These are phyloP conservation scores for Globisporangium ultimum DNA, from an alignment of 352 stramenopile genomes.

Conservation along the genomic window DNA sequence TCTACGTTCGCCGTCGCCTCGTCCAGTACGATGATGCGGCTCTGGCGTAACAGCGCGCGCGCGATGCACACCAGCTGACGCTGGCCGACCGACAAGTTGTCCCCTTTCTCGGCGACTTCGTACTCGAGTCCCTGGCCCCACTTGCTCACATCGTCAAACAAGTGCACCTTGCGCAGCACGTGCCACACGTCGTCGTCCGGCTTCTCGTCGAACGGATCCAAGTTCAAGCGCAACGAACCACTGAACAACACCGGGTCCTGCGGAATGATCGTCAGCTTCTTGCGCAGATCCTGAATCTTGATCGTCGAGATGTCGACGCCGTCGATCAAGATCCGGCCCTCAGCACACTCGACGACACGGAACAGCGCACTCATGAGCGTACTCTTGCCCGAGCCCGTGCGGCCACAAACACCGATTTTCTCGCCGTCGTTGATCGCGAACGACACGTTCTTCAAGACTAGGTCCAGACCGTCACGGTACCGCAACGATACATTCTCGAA, in stretches of 20 bases:
- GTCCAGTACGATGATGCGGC: slow-evolving; percentile 90
- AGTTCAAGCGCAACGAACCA: slow-evolving; percentile 83
- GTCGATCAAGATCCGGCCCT: slow-evolving; percentile 81
- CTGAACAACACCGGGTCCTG: slow-evolving; percentile 89
- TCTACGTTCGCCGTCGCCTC: slow-evolving; percentile 94
- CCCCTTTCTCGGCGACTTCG: slow-evolving; percentile 82
- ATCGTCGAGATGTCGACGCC: slow-evolving; percentile 67
- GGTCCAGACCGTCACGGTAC: slow-evolving; percentile 28
- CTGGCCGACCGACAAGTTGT: slow-evolving; percentile 93
- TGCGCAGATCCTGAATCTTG: slow-evolving; percentile 21
- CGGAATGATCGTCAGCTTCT: slow-evolving; percentile 66
- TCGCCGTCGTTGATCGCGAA: slow-evolving; percentile 20
- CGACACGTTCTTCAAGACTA: slow-evolving; percentile 26
- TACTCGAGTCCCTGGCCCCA: slow-evolving; percentile 59
- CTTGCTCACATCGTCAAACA: slow-evolving; percentile 13
- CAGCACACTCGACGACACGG: slow-evolving; percentile 26
- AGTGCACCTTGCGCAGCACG: slow-evolving; percentile 26
- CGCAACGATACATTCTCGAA: slow-evolving; percentile 29
- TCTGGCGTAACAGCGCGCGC: slow-evolving; percentile 83
- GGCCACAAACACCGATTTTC: slow-evolving; percentile 32
- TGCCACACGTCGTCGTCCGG: slow-evolving; percentile 39
- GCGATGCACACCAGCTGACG: slow-evolving; percentile 94
- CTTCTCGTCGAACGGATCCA: slow-evolving; percentile 86
- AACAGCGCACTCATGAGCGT: slow-evolving; percentile 36
- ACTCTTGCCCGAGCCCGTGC: slow-evolving; percentile 36